These are phyloP conservation scores for Phytopythium sindhum DNA, from an alignment of 352 stramenopile species.

Conservation along the genomic window DNA sequence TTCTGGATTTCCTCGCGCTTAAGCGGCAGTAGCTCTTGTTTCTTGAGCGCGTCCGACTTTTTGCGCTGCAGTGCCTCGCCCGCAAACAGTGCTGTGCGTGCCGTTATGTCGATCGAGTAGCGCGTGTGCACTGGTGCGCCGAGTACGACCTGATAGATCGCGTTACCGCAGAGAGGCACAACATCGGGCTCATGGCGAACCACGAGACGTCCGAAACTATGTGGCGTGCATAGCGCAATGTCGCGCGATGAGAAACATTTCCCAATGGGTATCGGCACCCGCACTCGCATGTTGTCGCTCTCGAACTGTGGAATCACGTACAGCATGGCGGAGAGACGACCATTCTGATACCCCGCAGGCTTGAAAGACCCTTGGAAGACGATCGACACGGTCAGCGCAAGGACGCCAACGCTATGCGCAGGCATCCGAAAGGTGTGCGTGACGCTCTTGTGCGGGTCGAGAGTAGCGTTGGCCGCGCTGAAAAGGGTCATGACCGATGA, in stretches of 20 bases:
- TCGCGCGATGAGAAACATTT: constrained; percentile 48
- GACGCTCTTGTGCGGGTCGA: constrained; percentile 54
- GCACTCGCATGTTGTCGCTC: constrained; percentile 9
- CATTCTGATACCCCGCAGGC: constrained; percentile 66
- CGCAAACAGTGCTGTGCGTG: constrained; percentile 40
- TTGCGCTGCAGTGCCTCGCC: constrained; percentile 48
- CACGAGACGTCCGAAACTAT: constrained; percentile 64
- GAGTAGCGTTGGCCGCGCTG: constrained; percentile 38
- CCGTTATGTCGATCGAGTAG: constrained; percentile 64
- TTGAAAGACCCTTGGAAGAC: constrained; percentile 79
- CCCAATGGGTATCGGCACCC: constrained; percentile 40
- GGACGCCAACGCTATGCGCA: constrained; percentile 26
- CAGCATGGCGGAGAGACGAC: constrained; percentile 68
- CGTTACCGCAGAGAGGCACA: constrained; percentile 44
- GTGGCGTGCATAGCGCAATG: constrained; percentile 59
- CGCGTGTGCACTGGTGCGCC: constrained; percentile 63
- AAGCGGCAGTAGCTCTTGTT: constrained; percentile 57
- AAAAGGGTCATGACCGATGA: constrained; percentile 27
- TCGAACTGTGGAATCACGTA: constrained; percentile 44
- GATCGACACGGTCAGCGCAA: constrained; percentile 55
- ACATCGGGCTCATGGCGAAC: constrained; percentile 54
- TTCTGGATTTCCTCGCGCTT: constrained; percentile 62
- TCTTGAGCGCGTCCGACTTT: constrained; percentile 49
- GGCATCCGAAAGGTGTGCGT: constrained; percentile 67
- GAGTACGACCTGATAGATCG: constrained; percentile 72